Conservation (phyloP, 768 basidiomycete genomes). For the Rhizopogon sp. region DNA sequence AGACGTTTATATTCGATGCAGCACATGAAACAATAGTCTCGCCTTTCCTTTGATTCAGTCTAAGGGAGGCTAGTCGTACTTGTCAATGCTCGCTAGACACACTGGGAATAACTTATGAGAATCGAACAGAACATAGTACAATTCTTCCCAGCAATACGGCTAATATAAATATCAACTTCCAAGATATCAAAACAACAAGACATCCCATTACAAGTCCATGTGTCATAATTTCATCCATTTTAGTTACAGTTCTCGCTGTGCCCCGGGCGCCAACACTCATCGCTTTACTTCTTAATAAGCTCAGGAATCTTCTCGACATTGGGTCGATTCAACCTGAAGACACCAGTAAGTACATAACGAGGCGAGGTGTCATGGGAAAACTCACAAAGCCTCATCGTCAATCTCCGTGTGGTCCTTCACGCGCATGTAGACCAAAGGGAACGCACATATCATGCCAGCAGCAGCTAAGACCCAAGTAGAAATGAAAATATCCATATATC, state of each 20-base stretch:
- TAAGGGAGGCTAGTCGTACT: too few relatives aligned
- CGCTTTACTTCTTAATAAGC: not conserved
- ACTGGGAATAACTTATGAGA: too few relatives aligned
- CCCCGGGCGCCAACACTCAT: not conserved
- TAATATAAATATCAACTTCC: too few relatives aligned
- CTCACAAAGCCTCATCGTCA: constrained; percentile 50
- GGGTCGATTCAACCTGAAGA: not conserved
- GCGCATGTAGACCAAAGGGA: constrained; percentile 67
- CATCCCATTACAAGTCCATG: not conserved
- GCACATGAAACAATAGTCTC: too few relatives aligned
- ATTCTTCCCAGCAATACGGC: too few relatives aligned
- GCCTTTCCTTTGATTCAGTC: too few relatives aligned
- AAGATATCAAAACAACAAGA: too few relatives aligned
- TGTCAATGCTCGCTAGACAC: too few relatives aligned
- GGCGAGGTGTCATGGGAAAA: constrained; percentile 2
- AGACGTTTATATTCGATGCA: too few relatives aligned
- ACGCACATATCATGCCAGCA: constrained; percentile 52
- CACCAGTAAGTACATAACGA: not conserved
- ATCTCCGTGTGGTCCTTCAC: constrained; percentile 51
- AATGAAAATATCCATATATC: constrained; percentile 61
- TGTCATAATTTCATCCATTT: not conserved
- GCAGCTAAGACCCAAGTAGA: constrained; percentile 63
- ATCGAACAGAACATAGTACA: too few relatives aligned
- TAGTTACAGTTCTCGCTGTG: constrained; percentile 29
- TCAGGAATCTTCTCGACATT: not conserved